Conservation (phyloP, 495 filamentous ascomycete genomes). For the Neurospora discreta region DNA sequence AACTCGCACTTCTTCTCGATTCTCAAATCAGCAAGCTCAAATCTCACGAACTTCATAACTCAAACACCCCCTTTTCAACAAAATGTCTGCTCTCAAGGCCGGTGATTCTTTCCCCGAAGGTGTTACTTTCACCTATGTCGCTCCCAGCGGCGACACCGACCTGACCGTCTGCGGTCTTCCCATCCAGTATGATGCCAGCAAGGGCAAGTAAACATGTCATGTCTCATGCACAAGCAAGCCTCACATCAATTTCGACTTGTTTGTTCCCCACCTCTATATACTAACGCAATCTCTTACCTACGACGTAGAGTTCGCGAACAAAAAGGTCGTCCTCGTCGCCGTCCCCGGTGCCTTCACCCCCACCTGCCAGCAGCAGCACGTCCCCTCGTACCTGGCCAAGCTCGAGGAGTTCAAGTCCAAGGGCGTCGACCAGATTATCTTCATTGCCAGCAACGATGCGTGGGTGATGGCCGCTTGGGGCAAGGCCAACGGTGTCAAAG, state of each 20-base stretch:
- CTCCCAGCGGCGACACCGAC: slow-evolving; percentile 51
- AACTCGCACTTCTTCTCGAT: not conserved
- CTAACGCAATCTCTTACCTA: not conserved
- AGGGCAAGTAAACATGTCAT: slow-evolving; percentile 30
- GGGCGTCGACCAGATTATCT: slow-evolving; percentile 76
- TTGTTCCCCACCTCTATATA: not conserved
- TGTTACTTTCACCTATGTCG: slow-evolving; percentile 71
- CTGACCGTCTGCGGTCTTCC: slow-evolving; percentile 70
- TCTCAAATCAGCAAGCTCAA: not conserved
- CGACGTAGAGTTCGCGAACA: slow-evolving; percentile 58
- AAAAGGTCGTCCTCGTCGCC: slow-evolving; percentile 85
- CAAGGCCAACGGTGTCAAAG: slow-evolving; percentile 79
- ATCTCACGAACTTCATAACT: not conserved
- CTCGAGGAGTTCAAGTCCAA: slow-evolving; percentile 61
- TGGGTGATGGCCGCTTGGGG: slow-evolving; percentile 94
- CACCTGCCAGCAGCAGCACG: slow-evolving; percentile 76
- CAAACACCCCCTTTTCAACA: slow-evolving; percentile 9
- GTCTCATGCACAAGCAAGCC: too few relatives aligned
- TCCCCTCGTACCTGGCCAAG: slow-evolving; percentile 76
- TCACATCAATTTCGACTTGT: too few relatives aligned
- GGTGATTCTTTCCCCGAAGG: slow-evolving; percentile 76
- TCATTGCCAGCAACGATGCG: slow-evolving; percentile 83
- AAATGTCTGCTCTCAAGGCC: slow-evolving; percentile 62
- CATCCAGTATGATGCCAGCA: slow-evolving; percentile 69
- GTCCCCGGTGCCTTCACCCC: slow-evolving; percentile 95